phyloP scores from a whole-genome alignment of 257 asterid genomes.

The Petunia axillaris region DNA sequence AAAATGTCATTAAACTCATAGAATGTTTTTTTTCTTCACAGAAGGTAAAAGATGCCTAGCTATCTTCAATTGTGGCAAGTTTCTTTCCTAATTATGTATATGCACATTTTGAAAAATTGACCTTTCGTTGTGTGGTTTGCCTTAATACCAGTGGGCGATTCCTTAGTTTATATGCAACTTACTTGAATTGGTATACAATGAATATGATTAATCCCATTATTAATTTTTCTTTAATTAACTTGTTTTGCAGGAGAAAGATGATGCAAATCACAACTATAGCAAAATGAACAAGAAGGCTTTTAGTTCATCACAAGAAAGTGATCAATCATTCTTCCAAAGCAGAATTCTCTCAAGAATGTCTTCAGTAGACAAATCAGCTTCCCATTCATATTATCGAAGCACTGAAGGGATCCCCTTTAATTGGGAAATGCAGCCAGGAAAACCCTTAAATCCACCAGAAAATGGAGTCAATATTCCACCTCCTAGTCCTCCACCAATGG shows the following conservation, averaged over 20 bases:
- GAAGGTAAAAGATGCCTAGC: no score
- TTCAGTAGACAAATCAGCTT: conserved; percentile 48
- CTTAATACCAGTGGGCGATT: no score
- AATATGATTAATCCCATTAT: no score
- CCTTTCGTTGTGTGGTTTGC: no score
- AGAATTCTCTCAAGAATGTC: conserved; percentile 50
- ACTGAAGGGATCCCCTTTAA: conserved; percentile 43
- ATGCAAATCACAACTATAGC: conserved; percentile 47
- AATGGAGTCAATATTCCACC: conserved; percentile 37
- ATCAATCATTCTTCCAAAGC: conserved; percentile 35
- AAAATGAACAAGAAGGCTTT: conserved; percentile 51
- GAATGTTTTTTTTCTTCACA: no score
- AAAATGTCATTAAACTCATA: no score
- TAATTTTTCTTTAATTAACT: not conserved
- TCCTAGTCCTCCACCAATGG: conserved; percentile 44
- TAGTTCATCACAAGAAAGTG: conserved; percentile 39
- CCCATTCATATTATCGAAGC: conserved; percentile 27
- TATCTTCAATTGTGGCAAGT: no score
- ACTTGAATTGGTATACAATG: no score
- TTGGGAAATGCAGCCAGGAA: conserved; percentile 51
- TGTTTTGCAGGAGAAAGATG: conserved; percentile 53
- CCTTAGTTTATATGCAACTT: no score
- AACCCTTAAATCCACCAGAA: conserved; percentile 34
- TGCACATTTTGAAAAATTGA: no score
- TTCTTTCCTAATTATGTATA: no score